Evolutionary conservation across 208 protist species (phyloP), one percentile per base, ranked within the genome.

Genomic region (Leishmania guyanensis): DNA sequence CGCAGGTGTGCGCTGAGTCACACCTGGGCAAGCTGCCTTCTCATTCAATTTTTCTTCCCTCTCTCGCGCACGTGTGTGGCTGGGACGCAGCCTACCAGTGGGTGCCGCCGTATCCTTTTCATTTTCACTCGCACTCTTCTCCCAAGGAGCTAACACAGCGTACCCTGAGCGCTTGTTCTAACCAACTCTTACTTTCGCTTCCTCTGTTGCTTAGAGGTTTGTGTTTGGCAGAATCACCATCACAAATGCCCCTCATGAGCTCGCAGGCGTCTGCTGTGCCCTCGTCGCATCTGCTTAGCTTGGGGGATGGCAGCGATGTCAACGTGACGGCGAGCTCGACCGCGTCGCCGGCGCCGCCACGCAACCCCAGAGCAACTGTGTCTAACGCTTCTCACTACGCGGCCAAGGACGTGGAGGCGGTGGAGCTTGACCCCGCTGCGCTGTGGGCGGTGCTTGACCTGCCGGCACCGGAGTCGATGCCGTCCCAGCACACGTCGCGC

Each of bases 381-480:
- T 50, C 76, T 53, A 51, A 26, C 29, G 5, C 48, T 17, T 48
- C 76, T 29, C 62, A 22, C 10, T 56, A 43, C 76, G n/a, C 50
- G 12, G 10, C 50, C n/a, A 43, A 26, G 29, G 82, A 81, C 20
- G 75, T 53, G 53, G 77, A 81, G 62, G 77, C 77, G 8, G 78
- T 86, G 26, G 60, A 75, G 51, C 50, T 70, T 22, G 82, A 86
- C 74, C 82, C 79, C 20, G 60, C 69, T 66, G 87, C 80, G 71
- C 75, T 87, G 26, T 94, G 89, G 89, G 92, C 92, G 8, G 80
- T 77, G 33, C 86, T 97, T 16, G 91, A 89, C 60, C 56, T 95
- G 2, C 88, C 85, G 4, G 78, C 88, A 0, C 88, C 86, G 3
- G 90, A 90, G 77, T 79, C 76, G 39, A 56, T 82, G 71, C 77